Evolutionary conservation across 1,284 basidiomycete species (phyloP).

Genomic region (Naganishia albida): DNA sequence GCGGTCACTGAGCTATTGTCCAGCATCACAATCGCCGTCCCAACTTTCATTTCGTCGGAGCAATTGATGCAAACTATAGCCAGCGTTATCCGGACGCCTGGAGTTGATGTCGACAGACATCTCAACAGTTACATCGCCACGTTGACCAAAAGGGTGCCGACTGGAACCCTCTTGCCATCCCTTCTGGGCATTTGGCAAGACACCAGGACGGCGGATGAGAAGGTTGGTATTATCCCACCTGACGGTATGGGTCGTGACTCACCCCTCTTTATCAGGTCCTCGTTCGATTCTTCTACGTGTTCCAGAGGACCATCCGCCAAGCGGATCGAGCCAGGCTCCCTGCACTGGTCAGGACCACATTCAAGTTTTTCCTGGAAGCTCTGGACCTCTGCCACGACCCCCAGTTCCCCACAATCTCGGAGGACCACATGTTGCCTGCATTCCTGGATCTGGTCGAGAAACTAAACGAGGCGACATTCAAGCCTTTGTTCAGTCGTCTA

Average conservation of each 20-base stretch:
- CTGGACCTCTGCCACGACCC: slow-evolving; percentile 65
- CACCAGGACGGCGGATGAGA: slow-evolving; percentile 41
- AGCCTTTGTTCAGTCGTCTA: slow-evolving; percentile 84
- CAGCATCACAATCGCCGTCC: slow-evolving; percentile 48
- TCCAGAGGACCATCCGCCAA: slow-evolving; percentile 66
- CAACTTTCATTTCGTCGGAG: slow-evolving; percentile 53
- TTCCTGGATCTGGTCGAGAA: slow-evolving; percentile 90
- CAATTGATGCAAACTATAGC: slow-evolving; percentile 53
- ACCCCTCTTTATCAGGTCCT: slow-evolving; percentile 35
- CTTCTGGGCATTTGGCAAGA: slow-evolving; percentile 57
- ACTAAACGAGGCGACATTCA: slow-evolving; percentile 89
- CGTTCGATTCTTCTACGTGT: slow-evolving; percentile 64
- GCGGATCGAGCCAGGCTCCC: slow-evolving; percentile 67
- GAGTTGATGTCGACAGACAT: slow-evolving; percentile 19
- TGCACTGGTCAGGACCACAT: slow-evolving; percentile 70
- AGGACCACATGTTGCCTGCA: slow-evolving; percentile 45
- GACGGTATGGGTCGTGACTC: not conserved
- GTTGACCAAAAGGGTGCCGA: slow-evolving; percentile 68
- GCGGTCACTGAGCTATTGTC: slow-evolving; percentile 31
- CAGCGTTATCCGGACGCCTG: slow-evolving; percentile 44
- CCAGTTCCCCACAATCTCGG: slow-evolving; percentile 43
- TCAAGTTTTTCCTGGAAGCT: slow-evolving; percentile 78
- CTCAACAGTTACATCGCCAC: slow-evolving; percentile 55
- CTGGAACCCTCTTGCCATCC: slow-evolving; percentile 67
- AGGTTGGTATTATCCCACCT: slow-evolving; percentile 33